Percentiles rank a stretch among this genome's conserved stretches.
These are phyloP conservation scores for Cercospora berteroae DNA, from an alignment of 2,329 filamentous ascomycete genomes.

Conservation along the genomic window DNA sequence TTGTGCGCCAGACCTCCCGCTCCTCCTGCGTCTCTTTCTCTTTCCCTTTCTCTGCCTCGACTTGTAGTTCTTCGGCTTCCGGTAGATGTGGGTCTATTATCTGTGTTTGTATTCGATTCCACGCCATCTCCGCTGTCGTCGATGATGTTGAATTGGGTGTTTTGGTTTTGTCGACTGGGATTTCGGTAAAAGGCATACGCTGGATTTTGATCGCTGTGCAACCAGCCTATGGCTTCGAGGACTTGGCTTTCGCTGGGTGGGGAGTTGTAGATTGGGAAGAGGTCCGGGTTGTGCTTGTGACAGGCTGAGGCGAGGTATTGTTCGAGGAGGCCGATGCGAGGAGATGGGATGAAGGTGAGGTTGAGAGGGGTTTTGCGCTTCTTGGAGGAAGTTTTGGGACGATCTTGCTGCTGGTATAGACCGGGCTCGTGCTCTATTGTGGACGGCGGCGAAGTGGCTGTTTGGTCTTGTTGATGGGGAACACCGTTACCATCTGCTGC, in stretches of 20 bases:
- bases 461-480: neutral
- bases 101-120: neutral
- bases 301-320: slow-evolving; percentile 44
- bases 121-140: neutral
- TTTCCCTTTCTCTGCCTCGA: slow-evolving; percentile 16
- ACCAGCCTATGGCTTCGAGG: slow-evolving; percentile 47
- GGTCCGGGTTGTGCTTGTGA: slow-evolving; percentile 37
- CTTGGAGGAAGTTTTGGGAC: neutral
- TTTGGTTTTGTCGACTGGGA: neutral
- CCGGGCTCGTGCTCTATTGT: neutral
- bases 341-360: slow-evolving; percentile 40
- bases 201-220: slow-evolving; percentile 36
- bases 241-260: slow-evolving; percentile 42
- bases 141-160: neutral
- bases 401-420: neutral
- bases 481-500: neutral
- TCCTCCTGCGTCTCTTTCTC: slow-evolving; percentile 15
- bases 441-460: neutral
- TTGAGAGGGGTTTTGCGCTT: slow-evolving; percentile 37
- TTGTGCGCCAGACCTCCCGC: neutral
- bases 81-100: neutral
- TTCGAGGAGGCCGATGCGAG: slow-evolving; percentile 40
- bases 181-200: neutral
- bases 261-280: slow-evolving; percentile 37
- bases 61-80: neutral